Conservation (phyloP, 2,329 filamentous ascomycete species). For the Venturia pyrina region DNA sequence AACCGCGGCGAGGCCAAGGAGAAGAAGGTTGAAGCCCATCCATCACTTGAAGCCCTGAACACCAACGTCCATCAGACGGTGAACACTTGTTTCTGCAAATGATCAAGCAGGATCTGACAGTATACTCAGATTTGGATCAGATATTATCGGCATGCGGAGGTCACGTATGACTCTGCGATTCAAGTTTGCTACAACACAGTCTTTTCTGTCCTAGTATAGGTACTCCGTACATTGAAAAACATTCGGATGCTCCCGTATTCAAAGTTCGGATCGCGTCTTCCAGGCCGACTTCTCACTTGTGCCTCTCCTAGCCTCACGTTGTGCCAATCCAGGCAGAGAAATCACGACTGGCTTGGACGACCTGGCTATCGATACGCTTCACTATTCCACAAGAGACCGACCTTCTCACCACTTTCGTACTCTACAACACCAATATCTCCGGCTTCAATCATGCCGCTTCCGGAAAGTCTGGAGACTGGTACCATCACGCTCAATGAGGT, state of each 20-base stretch:
- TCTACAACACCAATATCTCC: not conserved
- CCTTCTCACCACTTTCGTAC: not conserved
- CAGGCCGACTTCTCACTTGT: not conserved
- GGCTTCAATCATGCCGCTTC: not conserved
- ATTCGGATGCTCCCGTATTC: not conserved
- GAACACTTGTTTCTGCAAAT: not conserved
- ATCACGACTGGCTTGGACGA: not conserved
- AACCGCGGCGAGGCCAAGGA: not conserved
- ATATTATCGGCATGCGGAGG: not conserved
- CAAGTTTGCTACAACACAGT: too few species aligned
- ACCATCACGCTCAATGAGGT: conserved; percentile 52
- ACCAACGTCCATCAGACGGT: not conserved
- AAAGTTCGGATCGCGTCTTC: not conserved
- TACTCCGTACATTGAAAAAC: too few species aligned
- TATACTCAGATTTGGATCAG: not conserved
- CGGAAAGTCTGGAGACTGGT: not conserved
- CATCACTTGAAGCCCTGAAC: too few species aligned
- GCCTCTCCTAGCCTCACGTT: not conserved
- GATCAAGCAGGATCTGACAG: not conserved
- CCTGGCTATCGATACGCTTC: not conserved
- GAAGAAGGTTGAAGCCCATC: not conserved
- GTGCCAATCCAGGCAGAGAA: not conserved
- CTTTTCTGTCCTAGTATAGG: too few species aligned
- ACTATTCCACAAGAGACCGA: not conserved
- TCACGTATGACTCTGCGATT: not conserved